Conservation (phyloP, 2,329 filamentous ascomycete species). For the Ceratocystis diversiconidia region DNA sequence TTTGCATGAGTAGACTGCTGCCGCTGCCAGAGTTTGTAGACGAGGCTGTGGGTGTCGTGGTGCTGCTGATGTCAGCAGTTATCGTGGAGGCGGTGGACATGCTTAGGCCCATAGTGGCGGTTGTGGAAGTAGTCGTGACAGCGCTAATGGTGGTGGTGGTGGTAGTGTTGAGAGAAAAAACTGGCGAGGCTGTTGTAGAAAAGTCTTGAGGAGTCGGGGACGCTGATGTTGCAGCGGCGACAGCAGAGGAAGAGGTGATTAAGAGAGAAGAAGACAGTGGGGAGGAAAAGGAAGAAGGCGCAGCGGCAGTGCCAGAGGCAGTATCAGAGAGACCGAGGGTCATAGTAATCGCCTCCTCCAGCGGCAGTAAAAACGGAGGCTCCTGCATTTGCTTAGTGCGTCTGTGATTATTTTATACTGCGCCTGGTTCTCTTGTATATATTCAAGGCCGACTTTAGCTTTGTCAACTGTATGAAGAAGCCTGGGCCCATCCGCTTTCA, state of each 20-base stretch:
- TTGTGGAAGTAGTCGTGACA: conserved; percentile 1
- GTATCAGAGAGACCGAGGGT: conserved; percentile 9
- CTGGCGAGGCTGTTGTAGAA: not conserved
- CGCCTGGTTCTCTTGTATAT: not conserved
- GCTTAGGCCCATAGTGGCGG: conserved; percentile 22
- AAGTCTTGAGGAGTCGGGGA: not conserved
- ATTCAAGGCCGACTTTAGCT: no score
- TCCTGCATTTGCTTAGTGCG: conserved; percentile 9
- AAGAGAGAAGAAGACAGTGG: not conserved
- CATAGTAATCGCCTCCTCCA: conserved; percentile 4
- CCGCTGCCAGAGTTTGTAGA: conserved; percentile 16
- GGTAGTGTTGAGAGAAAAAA: conserved; percentile 17
- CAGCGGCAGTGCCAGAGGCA: conserved; percentile 3
- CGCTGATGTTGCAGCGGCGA: not conserved
- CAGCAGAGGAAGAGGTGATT: not conserved
- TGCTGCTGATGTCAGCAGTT: conserved; percentile 20
- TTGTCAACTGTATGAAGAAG: not conserved
- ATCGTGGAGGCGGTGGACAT: conserved; percentile 24
- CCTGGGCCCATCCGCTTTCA: conserved; percentile 1
- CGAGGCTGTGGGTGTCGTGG: conserved; percentile 18
- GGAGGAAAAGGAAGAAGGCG: conserved; percentile 9
- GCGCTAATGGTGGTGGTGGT: no score
- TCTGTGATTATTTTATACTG: not conserved
- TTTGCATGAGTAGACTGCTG: conserved; percentile 18
- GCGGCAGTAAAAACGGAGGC: conserved; percentile 4